Evolutionary conservation across 2,329 filamentous ascomycete genomes (phyloP), one percentile per base, ranked within the genome.

Genomic region (Xylariomycetidae sp.): DNA sequence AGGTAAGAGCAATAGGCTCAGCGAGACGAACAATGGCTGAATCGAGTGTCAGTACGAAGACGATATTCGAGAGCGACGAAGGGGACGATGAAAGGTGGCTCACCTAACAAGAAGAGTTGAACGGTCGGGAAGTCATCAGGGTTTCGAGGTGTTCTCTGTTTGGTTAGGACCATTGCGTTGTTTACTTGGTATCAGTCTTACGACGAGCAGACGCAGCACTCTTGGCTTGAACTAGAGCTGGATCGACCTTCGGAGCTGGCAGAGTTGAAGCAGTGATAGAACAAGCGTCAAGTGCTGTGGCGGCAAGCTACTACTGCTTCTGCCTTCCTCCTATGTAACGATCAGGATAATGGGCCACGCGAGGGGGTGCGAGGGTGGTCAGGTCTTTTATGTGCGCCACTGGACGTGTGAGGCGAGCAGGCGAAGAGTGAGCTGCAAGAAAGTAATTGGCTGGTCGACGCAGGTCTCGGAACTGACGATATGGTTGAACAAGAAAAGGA

Each of bases 1-100:
- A 92, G 2, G 88, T 95, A 44, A 96, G 75, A 31, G 89, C 88
- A 50, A 96, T 90, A 15, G 89, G 89, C 62, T 96, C 89, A 33
- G 88, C 86, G 47, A 96, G 78, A 43, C 89, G 87, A 56, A 94
- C 89, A 69, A 95, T 87, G 58, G 88, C 88, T 94, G 50, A 15
- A 3, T 13, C 16, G 8, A 37, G 5, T 4, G 25, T 42, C 15
- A 46, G 36, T 19, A 34, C 15, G 29, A 25, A 18, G 26, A 20
- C 15, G n/a, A n/a, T 17, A 12, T n/a, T 16, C 16, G 23, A 14
- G 34, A 26, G 10, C 31, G 6, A 8, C 19, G 25, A 9, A 9
- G 26, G 12, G 35, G n/a, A n/a, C n/a, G n/a, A 18, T 28, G 14
- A 33, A 9, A 16, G 17, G 20, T 7, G 8, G 66, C 80, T 54